phyloP scores from a whole-genome alignment of 2,329 filamentous ascomycete species.

The Basipetospora chlamydospora region DNA sequence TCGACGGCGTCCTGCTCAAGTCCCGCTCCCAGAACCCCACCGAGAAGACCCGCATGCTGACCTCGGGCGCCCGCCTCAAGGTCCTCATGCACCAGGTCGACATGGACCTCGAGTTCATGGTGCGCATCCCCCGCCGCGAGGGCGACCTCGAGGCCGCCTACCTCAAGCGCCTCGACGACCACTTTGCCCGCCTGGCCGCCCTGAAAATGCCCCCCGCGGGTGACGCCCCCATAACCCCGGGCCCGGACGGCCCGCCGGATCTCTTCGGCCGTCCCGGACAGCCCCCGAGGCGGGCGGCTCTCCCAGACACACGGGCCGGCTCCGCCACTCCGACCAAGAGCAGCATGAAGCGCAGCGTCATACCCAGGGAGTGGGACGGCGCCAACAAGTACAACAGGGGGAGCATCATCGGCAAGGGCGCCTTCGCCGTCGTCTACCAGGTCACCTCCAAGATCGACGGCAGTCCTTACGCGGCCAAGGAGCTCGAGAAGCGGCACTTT shows the following conservation, averaged over 20 bases:
- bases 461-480: conserved; percentile 75
- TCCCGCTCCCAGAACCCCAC: conserved; percentile 18
- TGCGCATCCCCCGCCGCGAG: conserved; percentile 67
- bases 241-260: conserved; percentile 2
- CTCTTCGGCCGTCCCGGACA: conserved; percentile 3
- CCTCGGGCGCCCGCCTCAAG: conserved; percentile 57
- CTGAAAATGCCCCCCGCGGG: not conserved
- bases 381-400: conserved; percentile 74
- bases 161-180: conserved; percentile 51
- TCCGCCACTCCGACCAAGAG: conserved; percentile 4
- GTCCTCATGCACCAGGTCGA: conserved; percentile 41
- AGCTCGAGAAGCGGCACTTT: conserved; percentile 83
- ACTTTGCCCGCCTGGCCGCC: conserved; percentile 31
- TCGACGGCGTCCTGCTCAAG: conserved; percentile 57
- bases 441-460: conserved; percentile 78
- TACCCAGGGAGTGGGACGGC: conserved; percentile 62
- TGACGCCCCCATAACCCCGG: not conserved
- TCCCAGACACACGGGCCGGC: not conserved
- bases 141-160: conserved; percentile 52
- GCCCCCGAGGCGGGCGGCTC: not conserved
- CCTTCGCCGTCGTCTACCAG: conserved; percentile 88
- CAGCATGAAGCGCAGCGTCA: conserved; percentile 9
- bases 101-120: conserved; percentile 62
- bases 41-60: conserved; percentile 45
- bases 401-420: conserved; percentile 73